A percentile compares a stretch with the other conserved stretches of the same genome.
Conservation (phyloP, 2,329 filamentous ascomycete species). For the Ascosphaera pollenicola region DNA sequence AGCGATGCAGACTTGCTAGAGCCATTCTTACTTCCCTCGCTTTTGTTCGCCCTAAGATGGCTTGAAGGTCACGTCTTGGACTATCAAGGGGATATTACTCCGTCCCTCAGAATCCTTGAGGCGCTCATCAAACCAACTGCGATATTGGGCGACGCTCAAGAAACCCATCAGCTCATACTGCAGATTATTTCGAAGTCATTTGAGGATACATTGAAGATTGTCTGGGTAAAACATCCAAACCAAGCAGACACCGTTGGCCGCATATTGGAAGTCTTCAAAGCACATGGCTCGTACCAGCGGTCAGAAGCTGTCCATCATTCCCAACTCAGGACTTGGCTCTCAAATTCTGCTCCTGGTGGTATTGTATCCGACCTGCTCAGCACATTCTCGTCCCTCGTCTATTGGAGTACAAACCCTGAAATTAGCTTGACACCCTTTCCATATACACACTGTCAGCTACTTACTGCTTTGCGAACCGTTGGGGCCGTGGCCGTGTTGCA, state of each 20-base stretch:
- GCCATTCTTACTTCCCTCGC: constrained; percentile 38
- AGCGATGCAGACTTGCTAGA: constrained; percentile 31
- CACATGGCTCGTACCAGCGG: constrained; percentile 28
- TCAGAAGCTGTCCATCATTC: constrained; percentile 22
- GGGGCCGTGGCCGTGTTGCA: constrained; percentile 18
- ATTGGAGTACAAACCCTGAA: constrained; percentile 29
- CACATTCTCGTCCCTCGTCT: constrained; percentile 28
- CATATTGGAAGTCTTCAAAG: constrained; percentile 29
- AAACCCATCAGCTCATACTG: constrained; percentile 38
- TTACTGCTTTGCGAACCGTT: constrained; percentile 19
- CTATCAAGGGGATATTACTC: constrained; percentile 25
- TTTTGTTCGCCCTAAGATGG: constrained; percentile 37
- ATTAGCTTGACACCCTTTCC: constrained; percentile 29
- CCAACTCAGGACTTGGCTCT: constrained; percentile 31
- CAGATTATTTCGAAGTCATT: constrained; percentile 31
- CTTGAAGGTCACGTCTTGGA: constrained; percentile 34
- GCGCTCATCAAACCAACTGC: constrained; percentile 34
- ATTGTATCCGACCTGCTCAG: constrained; percentile 26
- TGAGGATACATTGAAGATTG: constrained; percentile 28
- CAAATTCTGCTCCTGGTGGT: constrained; percentile 21
- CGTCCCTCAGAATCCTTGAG: constrained; percentile 31
- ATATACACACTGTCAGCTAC: constrained; percentile 33
- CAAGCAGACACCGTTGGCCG: constrained; percentile 29
- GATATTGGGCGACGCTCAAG: constrained; percentile 35
- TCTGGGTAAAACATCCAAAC: constrained; percentile 26